Conservation (phyloP, 352 stramenopile genomes). For the Phytophthora sansomeana region DNA sequence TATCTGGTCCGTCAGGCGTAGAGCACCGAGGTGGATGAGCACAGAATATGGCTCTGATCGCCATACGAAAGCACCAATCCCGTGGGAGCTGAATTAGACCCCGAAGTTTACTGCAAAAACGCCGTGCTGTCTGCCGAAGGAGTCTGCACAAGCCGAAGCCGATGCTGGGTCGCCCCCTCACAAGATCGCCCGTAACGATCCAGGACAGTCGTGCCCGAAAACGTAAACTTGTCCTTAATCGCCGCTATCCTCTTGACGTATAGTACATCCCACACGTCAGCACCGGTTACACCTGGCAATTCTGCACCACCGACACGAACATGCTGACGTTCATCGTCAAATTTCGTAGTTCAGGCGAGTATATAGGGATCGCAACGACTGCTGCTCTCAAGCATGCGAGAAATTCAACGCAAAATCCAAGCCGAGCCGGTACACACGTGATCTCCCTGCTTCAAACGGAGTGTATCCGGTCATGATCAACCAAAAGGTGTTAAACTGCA, state of each 20-base stretch:
- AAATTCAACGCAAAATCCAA: slow-evolving; percentile 98
- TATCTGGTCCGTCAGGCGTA: slow-evolving; percentile 89
- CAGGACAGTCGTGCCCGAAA: slow-evolving; percentile 76
- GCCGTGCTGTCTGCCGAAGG: slow-evolving; percentile 77
- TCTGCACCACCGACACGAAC: slow-evolving; percentile 95
- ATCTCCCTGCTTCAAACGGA: slow-evolving; percentile 72
- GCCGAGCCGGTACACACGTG: slow-evolving; percentile 87
- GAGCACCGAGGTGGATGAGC: slow-evolving; percentile 94
- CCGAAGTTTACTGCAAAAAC: slow-evolving; percentile 99
- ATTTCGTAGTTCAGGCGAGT: slow-evolving; percentile 91
- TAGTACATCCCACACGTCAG: slow-evolving; percentile 94
- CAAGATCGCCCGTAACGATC: slow-evolving; percentile 85
- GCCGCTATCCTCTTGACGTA: slow-evolving; percentile 93
- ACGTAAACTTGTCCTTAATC: slow-evolving; percentile 86
- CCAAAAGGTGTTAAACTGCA: not conserved
- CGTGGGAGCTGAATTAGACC: slow-evolving; percentile 98
- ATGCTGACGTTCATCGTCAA: slow-evolving; percentile 96
- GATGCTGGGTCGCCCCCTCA: slow-evolving; percentile 50
- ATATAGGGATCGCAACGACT: slow-evolving; percentile 93
- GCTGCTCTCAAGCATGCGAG: slow-evolving; percentile 95
- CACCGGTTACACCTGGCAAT: slow-evolving; percentile 90
- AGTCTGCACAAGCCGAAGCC: slow-evolving; percentile 51
- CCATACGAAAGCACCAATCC: slow-evolving; percentile 97
- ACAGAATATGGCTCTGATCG: slow-evolving; percentile 98
- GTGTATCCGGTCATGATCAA: slow-evolving; percentile 35